These are phyloP conservation scores for Alternaria conjuncta DNA, from an alignment of 2,329 filamentous ascomycete genomes.

Conservation along the genomic window DNA sequence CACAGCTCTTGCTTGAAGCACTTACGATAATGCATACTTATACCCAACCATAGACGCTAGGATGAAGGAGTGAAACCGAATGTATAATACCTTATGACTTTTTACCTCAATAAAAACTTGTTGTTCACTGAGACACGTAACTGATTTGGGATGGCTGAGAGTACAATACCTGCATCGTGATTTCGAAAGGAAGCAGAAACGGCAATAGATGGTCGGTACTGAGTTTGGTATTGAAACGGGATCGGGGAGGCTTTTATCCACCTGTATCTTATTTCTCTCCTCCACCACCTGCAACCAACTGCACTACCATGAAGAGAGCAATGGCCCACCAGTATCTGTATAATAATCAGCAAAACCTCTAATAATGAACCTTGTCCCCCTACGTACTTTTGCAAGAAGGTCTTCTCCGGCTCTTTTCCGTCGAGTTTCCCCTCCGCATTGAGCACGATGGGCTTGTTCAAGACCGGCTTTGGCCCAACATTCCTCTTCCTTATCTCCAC, in stretches of 20 bases:
- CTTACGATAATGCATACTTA: neutral
- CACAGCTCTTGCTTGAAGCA: conserved; percentile 6
- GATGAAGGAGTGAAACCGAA: neutral
- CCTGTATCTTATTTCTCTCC: conserved; percentile 27
- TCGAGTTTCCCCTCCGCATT: conserved; percentile 63
- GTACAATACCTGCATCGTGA: neutral
- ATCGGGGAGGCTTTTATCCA: neutral
- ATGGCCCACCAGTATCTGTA: conserved; percentile 60
- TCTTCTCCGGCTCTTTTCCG: conserved; percentile 55
- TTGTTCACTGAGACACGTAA: neutral
- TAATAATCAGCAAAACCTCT: conserved; percentile 16
- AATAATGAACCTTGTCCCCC: neutral
- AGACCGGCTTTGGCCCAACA: conserved; percentile 50
- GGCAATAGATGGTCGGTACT: neutral
- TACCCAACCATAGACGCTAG: neutral
- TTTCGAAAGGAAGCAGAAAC: neutral
- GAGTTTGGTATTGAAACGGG: neutral
- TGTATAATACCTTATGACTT: conserved; percentile 7
- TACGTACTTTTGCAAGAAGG: conserved; percentile 59
- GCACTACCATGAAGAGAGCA: conserved; percentile 55
- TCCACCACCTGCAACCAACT: conserved; percentile 54
- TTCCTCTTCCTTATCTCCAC: conserved; percentile 51
- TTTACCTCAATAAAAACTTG: neutral
- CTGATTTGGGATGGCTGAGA: neutral
- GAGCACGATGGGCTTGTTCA: conserved; percentile 62